These are phyloP conservation scores for Actinomortierella ambigua DNA, from an alignment of 371 early-diverging fungal genomes.

Conservation along the genomic window DNA sequence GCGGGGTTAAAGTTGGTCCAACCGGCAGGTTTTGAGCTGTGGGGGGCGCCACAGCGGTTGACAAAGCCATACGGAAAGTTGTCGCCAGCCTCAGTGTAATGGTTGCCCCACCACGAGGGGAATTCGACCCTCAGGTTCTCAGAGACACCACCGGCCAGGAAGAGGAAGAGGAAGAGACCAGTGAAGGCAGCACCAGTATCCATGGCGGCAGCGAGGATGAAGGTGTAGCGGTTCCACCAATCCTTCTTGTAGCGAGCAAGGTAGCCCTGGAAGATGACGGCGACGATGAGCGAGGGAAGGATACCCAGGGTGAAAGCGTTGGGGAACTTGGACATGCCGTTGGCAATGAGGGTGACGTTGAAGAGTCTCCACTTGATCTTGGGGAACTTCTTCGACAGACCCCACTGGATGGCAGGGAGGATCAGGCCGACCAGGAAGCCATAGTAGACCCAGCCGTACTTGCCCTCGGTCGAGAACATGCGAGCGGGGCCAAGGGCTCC, in stretches of 20 bases:
- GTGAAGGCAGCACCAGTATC: constrained; percentile 68
- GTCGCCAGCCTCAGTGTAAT: constrained; percentile 8
- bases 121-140: constrained; percentile 17
- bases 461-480: constrained; percentile 61
- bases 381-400: constrained; percentile 27
- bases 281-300: constrained; percentile 57
- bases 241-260: constrained; percentile 60
- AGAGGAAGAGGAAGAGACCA: constrained; percentile 54
- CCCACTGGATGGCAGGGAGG: constrained; percentile 47
- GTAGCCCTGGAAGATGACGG: constrained; percentile 67
- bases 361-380: constrained; percentile 16
- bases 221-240: constrained; percentile 78
- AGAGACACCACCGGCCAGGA: constrained; percentile 34
- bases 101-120: constrained; percentile 30
- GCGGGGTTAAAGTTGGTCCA: constrained; percentile 4
- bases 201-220: constrained; percentile 73
- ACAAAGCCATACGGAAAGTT: constrained; percentile 17
- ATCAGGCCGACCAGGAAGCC: constrained; percentile 56
- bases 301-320: constrained; percentile 26
- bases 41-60: constrained; percentile 18
- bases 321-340: constrained; percentile 16
- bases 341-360: constrained; percentile 20
- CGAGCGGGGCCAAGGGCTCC: constrained; percentile 66
- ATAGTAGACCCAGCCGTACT: constrained; percentile 55
- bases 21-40: neutral